Base-by-base conservation (phyloP, 1,139 yeast species). In the Eremothecium cymbalariae region DNA sequence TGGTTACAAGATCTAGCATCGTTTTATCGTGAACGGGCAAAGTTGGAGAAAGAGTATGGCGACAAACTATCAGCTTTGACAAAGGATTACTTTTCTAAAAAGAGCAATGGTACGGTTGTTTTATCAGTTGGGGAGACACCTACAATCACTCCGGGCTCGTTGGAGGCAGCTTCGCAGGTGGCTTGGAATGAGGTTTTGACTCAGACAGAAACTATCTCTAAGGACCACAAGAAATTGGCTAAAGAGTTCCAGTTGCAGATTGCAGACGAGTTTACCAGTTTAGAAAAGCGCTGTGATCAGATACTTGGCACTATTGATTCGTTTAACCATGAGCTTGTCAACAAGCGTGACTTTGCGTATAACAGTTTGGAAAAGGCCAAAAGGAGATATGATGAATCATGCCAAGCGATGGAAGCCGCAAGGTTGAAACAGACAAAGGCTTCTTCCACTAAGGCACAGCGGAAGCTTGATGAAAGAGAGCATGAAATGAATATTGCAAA, bases 111-210 rank as follows among this genome's bases (percentile, higher is more conserved):
- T 8, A 68, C 85, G 18, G 73, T 93, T 0, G 60, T 63, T 15
- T 61, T 93, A 22, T 77, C 90, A 24, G 98, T 93, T 6, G 99
- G 99, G 18, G 95, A 85, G 44, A 72, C 74, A 18, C 98, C 99
- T 0, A 73, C 77, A 30, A 72, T 84, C 36, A 90, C 99, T 0
- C 97, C 98, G 0, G 98, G 99, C 0, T 86, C 96, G 0, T 64
- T 90, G 34, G 98, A 93, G 53, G 73, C 84, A 44, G 95, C 96
- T 0, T 71, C 85, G n/a, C 62, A 88, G 45, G 95, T 85, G n/a
- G 74, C 94, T 4, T 90, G 98, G 98, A 83, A 77, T 31, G 94
- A 85, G 46, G 74, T 90, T 9, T 67, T 90, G 42, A 72, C 84
- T 4, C 94, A 85, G 53, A 84, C 96, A 0, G 96, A 88, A 55